Evolutionary conservation across 805 yeast species (phyloP), one percentile per base, ranked within the genome.

Genomic region (Pichia exigua): DNA sequence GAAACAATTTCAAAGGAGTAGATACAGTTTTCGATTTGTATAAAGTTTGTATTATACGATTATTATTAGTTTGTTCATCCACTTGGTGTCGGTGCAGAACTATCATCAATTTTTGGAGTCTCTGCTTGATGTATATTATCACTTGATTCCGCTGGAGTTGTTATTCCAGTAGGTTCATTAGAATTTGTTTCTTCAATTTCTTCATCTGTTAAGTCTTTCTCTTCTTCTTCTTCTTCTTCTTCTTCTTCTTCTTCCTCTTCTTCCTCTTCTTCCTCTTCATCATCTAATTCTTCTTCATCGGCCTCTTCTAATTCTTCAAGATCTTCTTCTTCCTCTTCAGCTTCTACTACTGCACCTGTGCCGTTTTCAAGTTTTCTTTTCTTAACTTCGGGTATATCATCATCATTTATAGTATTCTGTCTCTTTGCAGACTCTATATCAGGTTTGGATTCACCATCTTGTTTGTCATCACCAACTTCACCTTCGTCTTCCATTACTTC

Each of bases 331-430:
- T 67, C 77, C 9, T 67, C 76, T 15, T 67, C 78, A 10, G 60
- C 75, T 10, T 68, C 81, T 7, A 66, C 78, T 11, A 61, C 75
- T 10, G 68, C 81, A 1, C 63, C 82, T 47, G 62, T 57, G 4
- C 45, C 53, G 0, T 56, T 65, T 15, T 54, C 58, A 17, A 57
- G 61, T 42, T 61, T 67, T 12, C 60, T 63, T 24, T 57, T 66
- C 3, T 64, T 70, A 1, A 60, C 61, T n/a, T 56, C 71, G 12
- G 60, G 69, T 35, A 60, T 72, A n/a, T 59, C 69, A 1, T 59
- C 72, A 6, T 68, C 77, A n/a, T 69, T 77, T 15, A 67, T 73
- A 12, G 68, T 73, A 1, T 63, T 75, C 13, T 63, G 76, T 8
- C 59, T 75, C 5, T 63, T 75, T 0, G 62, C 75, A 13, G 61